phyloP scores from a whole-genome alignment of 2,329 filamentous ascomycete genomes.

The Aspergillus sp. region DNA sequence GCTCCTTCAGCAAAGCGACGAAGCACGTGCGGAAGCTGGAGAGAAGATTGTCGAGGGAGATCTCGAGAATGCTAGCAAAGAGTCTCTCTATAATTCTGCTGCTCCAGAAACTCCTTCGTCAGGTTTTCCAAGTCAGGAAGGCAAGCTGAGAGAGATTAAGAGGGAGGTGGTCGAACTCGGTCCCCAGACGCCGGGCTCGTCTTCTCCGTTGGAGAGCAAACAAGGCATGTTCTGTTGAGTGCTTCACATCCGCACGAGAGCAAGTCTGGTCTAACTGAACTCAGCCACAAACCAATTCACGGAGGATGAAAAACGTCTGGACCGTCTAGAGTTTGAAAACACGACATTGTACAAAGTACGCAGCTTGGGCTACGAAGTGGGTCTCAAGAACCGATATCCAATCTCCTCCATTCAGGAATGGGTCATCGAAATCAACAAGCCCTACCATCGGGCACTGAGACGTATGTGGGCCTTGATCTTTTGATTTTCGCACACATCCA shows the following conservation, averaged over 20 bases:
- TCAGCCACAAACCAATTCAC: background rate
- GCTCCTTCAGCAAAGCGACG: background rate
- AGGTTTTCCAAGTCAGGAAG: background rate
- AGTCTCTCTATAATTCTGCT: too few species aligned
- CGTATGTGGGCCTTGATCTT: background rate
- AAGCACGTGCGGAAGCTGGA: background rate
- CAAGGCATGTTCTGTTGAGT: background rate
- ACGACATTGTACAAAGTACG: background rate
- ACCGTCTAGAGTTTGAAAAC: background rate
- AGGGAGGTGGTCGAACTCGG: background rate
- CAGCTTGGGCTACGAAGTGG: conserved; percentile 11
- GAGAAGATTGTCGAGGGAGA: too few species aligned
- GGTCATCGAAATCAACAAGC: conserved; percentile 15
- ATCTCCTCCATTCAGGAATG: conserved; percentile 4
- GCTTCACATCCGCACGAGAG: background rate
- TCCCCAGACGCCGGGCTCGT: background rate
- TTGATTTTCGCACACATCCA: background rate
- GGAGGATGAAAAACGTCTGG: background rate
- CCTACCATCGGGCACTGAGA: conserved; percentile 4
- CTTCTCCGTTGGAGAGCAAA: background rate
- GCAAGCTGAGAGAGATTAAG: background rate
- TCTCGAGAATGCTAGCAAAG: too few species aligned
- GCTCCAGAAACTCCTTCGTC: background rate
- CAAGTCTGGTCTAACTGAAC: background rate
- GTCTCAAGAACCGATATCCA: conserved; percentile 9